Conservation (phyloP, 1,284 basidiomycete species). For the Microbotryomycetes sp. region DNA sequence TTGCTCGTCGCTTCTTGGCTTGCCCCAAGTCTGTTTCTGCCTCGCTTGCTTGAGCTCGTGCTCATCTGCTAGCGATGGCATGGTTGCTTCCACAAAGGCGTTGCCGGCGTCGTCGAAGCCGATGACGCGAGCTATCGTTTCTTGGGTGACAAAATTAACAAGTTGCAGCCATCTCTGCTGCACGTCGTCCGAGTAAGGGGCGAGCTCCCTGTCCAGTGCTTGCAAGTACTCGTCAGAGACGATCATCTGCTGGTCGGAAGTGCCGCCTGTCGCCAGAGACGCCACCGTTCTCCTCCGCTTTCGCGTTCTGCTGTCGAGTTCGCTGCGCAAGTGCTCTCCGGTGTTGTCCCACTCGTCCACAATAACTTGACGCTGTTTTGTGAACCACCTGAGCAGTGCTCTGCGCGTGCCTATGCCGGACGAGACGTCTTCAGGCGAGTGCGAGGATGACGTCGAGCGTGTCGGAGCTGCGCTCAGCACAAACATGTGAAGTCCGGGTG, state of each 20-base stretch:
- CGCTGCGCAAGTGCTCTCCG: constrained; percentile 12
- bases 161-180: constrained; percentile 38
- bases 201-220: constrained; percentile 41
- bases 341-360: constrained; percentile 22
- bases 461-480: constrained; percentile 24
- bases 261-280: neutral
- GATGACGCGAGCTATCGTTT: constrained; percentile 37
- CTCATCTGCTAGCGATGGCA: constrained; percentile 22
- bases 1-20: constrained; percentile 14
- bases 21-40: constrained; percentile 21
- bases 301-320: neutral
- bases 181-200: constrained; percentile 42
- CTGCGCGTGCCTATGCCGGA: constrained; percentile 20
- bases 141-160: constrained; percentile 32
- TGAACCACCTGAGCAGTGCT: constrained; percentile 24
- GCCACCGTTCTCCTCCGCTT: neutral
- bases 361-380: constrained; percentile 4
- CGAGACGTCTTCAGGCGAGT: neutral
- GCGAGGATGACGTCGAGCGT: neutral
- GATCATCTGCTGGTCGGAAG: constrained; percentile 2
- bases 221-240: constrained; percentile 39
- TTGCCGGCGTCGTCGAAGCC: constrained; percentile 36
- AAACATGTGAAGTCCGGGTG: constrained; percentile 34
- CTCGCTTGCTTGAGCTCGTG: constrained; percentile 3
- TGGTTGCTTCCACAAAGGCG: constrained; percentile 36